Evolutionary conservation across 805 yeast species (phyloP).

Genomic region (Scheffersomyces ergatensis): DNA sequence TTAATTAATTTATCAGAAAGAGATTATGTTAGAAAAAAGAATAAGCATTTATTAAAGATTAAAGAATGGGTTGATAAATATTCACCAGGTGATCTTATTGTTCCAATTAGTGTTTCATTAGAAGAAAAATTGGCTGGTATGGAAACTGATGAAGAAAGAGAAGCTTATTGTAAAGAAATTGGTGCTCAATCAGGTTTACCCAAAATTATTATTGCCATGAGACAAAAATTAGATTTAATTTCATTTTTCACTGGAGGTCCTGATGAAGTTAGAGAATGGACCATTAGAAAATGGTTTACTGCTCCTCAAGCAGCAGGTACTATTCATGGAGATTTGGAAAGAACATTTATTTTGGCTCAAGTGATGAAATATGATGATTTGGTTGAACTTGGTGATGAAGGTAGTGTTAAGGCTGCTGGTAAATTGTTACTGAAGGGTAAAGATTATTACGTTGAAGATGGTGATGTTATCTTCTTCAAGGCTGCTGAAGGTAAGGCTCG

Average conservation of each 20-base stretch:
- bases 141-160: conserved; percentile 81
- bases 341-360: conserved; percentile 92
- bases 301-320: conserved; percentile 99
- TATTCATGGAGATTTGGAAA: conserved; percentile 92
- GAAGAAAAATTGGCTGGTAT: conserved; percentile 90
- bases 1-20: conserved; percentile 85
- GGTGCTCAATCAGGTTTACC: conserved; percentile 84
- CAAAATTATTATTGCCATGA: conserved; percentile 80
- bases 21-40: conserved; percentile 84
- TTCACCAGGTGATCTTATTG: conserved; percentile 84
- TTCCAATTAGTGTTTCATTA: conserved; percentile 88
- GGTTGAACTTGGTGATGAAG: conserved; percentile 71
- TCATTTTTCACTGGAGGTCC: conserved; percentile 97
- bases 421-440: conserved; percentile 90
- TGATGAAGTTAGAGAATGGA: conserved; percentile 98
- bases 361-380: conserved; percentile 84
- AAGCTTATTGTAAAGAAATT: conserved; percentile 67
- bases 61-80: conserved; percentile 85
- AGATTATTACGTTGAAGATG: conserved; percentile 92
- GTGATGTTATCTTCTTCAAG: conserved; percentile 88
- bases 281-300: conserved; percentile 83
- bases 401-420: conserved; percentile 81
- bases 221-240: conserved; percentile 79
- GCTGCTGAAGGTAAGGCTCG: conserved; percentile 89
- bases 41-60: conserved; percentile 78